Base-by-base conservation (phyloP, 192 early-diverging fungal species). In the Chytriomyces sp. region DNA sequence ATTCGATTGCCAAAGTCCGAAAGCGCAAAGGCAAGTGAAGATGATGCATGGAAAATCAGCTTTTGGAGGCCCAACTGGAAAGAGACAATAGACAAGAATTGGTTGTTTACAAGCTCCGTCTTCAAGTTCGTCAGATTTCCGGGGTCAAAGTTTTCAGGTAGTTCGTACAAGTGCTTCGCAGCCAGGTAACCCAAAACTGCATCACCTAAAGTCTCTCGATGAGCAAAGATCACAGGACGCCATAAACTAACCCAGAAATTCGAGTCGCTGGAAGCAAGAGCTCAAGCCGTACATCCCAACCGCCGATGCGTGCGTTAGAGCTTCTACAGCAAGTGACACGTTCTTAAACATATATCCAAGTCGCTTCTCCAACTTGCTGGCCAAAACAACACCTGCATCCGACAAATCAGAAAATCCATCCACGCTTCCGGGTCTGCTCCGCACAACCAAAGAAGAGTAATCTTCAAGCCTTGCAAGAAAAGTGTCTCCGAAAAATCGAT, bases 201-300 rank as follows among this genome's bases (percentile, higher is more conserved):
- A 41, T 84, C 82, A 30, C 82, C 81, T 82, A 39, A 33, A 77
- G 52, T 68, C 5, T 44, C 33, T 1, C 33, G 36, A 30, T 41
- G 0, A 26, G 25, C 26, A 25, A 8, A 25, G 22, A 54, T 26
- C 0, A 34, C 12, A 14, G 34, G 77, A 10, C 90, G 84, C 72
- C 89, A 80, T 52, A 87, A 0, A 89, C 91, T 92, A 89, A 39
- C 95, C 96, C 41, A 96, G 70, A 68, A 91, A 96, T 80, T 98
- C 96, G 8, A 98, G 83, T 7, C 96, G 88, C 78, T 98, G 91
- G 75, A 96, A 98, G 75, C 90, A 92, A 12, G 52, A 25, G 30
- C 44, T 59, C n/a, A 39, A 44, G 5, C 37, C 72, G 30, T 49
- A 52, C 8, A 68, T 60, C 22, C 61, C 74, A 61, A 70, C 63